A percentile compares a stretch with the other conserved stretches of the same genome.
phyloP scores from a whole-genome alignment of 2,329 filamentous ascomycete species.

The Aspergillus sojae region DNA sequence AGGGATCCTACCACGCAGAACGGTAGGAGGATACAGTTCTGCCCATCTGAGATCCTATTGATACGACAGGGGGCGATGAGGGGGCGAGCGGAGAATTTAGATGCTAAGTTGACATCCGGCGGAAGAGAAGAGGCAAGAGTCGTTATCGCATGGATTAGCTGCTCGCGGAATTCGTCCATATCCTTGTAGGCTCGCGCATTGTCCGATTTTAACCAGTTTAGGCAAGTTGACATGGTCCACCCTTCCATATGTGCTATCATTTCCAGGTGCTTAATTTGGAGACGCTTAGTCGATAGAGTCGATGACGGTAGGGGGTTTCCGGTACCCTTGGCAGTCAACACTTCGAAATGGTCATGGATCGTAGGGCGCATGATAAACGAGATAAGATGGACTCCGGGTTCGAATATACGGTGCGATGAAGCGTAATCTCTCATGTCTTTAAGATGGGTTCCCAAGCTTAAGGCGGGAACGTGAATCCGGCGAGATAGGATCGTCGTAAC shows the following conservation, averaged over 20 bases:
- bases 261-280: slow-evolving; percentile 60
- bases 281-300: slow-evolving; percentile 54
- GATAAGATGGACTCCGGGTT: slow-evolving; percentile 45
- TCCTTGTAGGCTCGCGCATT: slow-evolving; percentile 27
- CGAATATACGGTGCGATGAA: slow-evolving; percentile 30
- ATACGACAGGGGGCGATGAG: slow-evolving; percentile 40
- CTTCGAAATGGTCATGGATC: slow-evolving; percentile 63
- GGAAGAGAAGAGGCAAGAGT: slow-evolving; percentile 47
- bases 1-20: slow-evolving; percentile 66
- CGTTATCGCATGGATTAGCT: slow-evolving; percentile 47
- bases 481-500: slow-evolving; percentile 69
- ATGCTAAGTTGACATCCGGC: slow-evolving; percentile 35
- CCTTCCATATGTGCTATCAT: slow-evolving; percentile 52
- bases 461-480: slow-evolving; percentile 71
- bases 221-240: slow-evolving; percentile 39
- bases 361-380: slow-evolving; percentile 49
- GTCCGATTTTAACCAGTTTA: slow-evolving; percentile 36
- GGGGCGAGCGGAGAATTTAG: slow-evolving; percentile 41
- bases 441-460: slow-evolving; percentile 64
- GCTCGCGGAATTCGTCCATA: slow-evolving; percentile 45
- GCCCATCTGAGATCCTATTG: slow-evolving; percentile 28
- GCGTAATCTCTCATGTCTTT: slow-evolving; percentile 64
- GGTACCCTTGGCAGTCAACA: slow-evolving; percentile 60
- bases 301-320: slow-evolving; percentile 65
- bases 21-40: slow-evolving; percentile 52